A percentile compares a stretch with the other conserved stretches of the same genome.
These are phyloP conservation scores for Blastobotrys illinoisensis DNA, from an alignment of 1,139 yeast genomes.

Conservation along the genomic window DNA sequence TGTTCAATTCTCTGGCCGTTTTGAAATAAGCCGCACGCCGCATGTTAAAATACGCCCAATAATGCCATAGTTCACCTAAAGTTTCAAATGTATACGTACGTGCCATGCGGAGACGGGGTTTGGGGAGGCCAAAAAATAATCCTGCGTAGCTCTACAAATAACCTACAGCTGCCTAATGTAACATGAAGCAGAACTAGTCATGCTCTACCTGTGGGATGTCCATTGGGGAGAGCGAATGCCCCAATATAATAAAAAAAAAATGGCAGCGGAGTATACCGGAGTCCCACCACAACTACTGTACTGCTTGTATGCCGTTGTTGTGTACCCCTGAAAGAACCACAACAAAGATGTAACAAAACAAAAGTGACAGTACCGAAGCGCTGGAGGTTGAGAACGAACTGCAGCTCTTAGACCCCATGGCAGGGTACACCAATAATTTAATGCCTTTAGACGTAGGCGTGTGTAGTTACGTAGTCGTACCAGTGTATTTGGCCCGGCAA, in stretches of 20 bases:
- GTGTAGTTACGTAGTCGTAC: not conserved
- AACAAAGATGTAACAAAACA: not conserved
- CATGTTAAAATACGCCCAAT: not conserved
- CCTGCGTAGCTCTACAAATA: not conserved
- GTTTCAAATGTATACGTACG: too few species aligned
- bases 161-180: not conserved
- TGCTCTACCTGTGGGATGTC: not conserved
- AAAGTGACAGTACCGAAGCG: not conserved
- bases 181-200: not conserved
- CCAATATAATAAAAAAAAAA: not conserved
- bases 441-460: not conserved
- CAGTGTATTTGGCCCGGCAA: not conserved
- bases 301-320: not conserved
- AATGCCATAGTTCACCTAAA: too few species aligned
- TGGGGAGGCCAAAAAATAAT: not conserved
- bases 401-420: not conserved
- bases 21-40: not conserved
- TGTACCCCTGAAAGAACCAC: not conserved
- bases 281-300: not conserved
- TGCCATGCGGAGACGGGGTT: not conserved
- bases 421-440: not conserved
- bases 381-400: not conserved
- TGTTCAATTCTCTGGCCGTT: too few species aligned
- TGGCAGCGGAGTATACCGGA: not conserved
- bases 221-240: not conserved